These are phyloP conservation scores for Teratosphaeria pseudoeucalypti DNA, from an alignment of 2,329 filamentous ascomycete genomes.

Conservation along the genomic window DNA sequence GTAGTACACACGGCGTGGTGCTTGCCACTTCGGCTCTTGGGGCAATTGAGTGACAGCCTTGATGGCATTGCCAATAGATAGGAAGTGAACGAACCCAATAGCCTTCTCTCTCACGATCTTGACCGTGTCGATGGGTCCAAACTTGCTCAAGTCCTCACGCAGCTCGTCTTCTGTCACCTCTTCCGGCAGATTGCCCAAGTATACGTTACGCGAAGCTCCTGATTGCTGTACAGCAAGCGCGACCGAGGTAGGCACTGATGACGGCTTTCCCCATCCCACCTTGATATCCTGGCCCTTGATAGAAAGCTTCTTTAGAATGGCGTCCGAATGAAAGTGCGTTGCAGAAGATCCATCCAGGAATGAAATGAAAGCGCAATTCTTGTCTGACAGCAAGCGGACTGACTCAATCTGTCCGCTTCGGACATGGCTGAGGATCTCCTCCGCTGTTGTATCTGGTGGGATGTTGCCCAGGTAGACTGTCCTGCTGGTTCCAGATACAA, in stretches of 20 bases:
- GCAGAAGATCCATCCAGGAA: constrained; percentile 96
- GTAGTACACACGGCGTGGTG: constrained; percentile 91
- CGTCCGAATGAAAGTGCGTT: constrained; percentile 98
- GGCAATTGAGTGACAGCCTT: constrained; percentile 95
- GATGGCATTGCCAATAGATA: constrained; percentile 96
- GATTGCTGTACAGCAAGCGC: constrained; percentile 97
- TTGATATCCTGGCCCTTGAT: constrained; percentile 99
- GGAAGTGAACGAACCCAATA: constrained; percentile 94
- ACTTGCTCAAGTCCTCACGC: constrained; percentile 89
- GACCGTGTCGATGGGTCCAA: constrained; percentile 90
- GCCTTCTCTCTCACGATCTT: constrained; percentile 97
- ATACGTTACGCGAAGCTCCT: constrained; percentile 91
- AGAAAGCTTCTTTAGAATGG: constrained; percentile 97
- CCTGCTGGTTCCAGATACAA: constrained; percentile 82
- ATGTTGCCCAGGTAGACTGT: constrained; percentile 98
- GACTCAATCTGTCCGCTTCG: constrained; percentile 97
- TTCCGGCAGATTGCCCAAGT: constrained; percentile 85
- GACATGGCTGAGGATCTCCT: constrained; percentile 93
- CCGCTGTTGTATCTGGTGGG: constrained; percentile 89
- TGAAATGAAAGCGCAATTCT: constrained; percentile 99
- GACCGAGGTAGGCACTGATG: constrained; percentile 93
- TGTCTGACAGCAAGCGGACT: constrained; percentile 90
- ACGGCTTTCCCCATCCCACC: constrained; percentile 98
- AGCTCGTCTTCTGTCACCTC: constrained; percentile 86
- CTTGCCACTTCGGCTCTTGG: constrained; percentile 93